These are phyloP conservation scores for Plasmodium gallinaceum DNA, from an alignment of 169 alveolate genomes.

Conservation along the genomic window DNA sequence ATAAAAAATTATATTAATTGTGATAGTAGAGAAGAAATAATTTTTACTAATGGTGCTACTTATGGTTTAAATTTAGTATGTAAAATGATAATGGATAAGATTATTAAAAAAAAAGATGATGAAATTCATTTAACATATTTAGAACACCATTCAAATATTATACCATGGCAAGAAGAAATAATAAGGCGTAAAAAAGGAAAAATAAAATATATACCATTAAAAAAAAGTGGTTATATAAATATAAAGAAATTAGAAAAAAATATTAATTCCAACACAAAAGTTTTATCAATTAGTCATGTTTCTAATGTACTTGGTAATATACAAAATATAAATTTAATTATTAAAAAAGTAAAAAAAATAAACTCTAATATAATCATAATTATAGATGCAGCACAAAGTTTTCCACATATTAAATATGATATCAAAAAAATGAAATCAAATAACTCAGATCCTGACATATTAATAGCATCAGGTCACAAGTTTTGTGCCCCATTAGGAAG, in stretches of 20 bases:
- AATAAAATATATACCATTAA: conserved; percentile 76
- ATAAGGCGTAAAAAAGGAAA: conserved; percentile 55
- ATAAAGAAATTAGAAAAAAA: conserved; percentile 71
- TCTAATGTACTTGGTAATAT: conserved; percentile 82
- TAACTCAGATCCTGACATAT: conserved; percentile 77
- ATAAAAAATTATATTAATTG: conserved; percentile 69
- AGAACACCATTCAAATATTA: conserved; percentile 83
- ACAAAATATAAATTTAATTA: conserved; percentile 68
- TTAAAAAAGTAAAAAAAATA: conserved; percentile 71
- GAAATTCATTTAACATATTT: conserved; percentile 79
- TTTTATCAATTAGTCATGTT: conserved; percentile 81
- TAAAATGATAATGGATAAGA: conserved; percentile 53
- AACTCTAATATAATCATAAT: conserved; percentile 73
- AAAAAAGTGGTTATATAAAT: conserved; percentile 78
- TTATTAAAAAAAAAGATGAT: conserved; percentile 74
- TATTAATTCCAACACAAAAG: conserved; percentile 66
- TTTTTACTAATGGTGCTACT: conserved; percentile 86
- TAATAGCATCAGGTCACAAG: conserved; percentile 85
- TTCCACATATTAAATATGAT: conserved; percentile 73
- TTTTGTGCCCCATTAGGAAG: conserved; percentile 85
- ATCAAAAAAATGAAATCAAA: conserved; percentile 69
- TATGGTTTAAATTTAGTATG: conserved; percentile 81
- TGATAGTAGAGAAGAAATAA: conserved; percentile 77
- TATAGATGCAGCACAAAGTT: conserved; percentile 84
- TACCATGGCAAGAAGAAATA: conserved; percentile 84